Base-by-base conservation (phyloP, 108 stramenopile genomes). In the Fistulifera pelliculosa region DNA sequence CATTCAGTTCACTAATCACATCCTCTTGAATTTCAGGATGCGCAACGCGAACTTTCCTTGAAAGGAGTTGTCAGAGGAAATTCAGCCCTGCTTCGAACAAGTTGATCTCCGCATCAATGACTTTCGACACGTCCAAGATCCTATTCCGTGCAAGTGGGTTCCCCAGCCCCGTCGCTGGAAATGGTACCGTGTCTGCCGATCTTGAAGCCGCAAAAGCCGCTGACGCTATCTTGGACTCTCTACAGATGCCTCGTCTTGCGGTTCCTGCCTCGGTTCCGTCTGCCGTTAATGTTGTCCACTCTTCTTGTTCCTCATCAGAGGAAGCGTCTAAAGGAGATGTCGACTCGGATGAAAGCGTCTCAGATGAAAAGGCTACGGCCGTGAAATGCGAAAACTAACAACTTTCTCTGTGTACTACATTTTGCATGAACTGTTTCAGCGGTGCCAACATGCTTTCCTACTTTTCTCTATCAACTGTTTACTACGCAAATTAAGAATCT, bases 61-160 rank as follows among this genome's bases (percentile, higher is more conserved):
- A 79, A 72, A 52, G 87, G 87, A 18, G 64, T 58, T 14, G 66
- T 83, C 61, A 43, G 65, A 15, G 76, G 4, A 55, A 61, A 24
- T 90, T 90, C 67, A 79, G 83, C 51, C 87, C 87, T 1, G 83
- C 87, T 19, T 83, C 83, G 42, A 90, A 90, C 73, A 90, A 90
- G 54, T 78, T 90, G 18, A 73, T 81, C 22, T 81, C 81, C 19
- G 71, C 80, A 17, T 64, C 64, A n/a, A 58, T 90, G 35, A 57
- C 56, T 14, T 90, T 83, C 17, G 58, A 60, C 44, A 47, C 43
- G 13, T 35, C 31, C 8, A 35, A 35, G 31, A 35, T 35, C 31
- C 8, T 35, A 35, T 35, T 35, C 31, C 31, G 31, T 8, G 3
- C 6, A 3, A 47, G 48, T 17, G 47, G 27, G 17, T 21, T 60